Percentiles rank a stretch among this genome's conserved stretches.
phyloP scores from a whole-genome alignment of 1,284 basidiomycete species.

The Malassezia japonica region DNA sequence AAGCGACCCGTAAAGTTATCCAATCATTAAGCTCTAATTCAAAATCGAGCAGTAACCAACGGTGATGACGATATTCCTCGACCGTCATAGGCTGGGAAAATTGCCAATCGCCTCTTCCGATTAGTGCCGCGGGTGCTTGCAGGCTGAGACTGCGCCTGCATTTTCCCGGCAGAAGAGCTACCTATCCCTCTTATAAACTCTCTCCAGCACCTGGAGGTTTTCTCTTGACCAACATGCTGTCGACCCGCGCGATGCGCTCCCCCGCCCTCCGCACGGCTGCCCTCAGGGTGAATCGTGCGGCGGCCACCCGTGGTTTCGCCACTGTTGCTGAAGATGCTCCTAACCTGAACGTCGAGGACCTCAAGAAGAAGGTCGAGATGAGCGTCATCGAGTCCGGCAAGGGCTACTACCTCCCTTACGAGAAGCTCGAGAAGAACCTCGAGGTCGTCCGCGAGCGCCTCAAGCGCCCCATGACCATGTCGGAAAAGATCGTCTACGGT shows the following conservation, averaged over 20 bases:
- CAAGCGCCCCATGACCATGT: slow-evolving; percentile 45
- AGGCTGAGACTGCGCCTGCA: neutral
- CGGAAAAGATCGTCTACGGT: slow-evolving; percentile 48
- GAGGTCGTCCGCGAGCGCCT: slow-evolving; percentile 45
- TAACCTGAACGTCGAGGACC: slow-evolving; percentile 31
- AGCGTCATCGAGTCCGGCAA: slow-evolving; percentile 44
- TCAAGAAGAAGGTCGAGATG: slow-evolving; percentile 47
- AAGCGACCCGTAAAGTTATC: neutral
- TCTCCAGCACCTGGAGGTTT: neutral
- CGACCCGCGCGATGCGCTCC: slow-evolving; percentile 21
- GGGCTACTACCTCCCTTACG: slow-evolving; percentile 48
- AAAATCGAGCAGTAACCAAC: neutral
- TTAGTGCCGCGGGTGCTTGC: slow-evolving; percentile 6
- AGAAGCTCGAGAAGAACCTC: slow-evolving; percentile 46
- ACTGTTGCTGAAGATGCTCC: slow-evolving; percentile 45
- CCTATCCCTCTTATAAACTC: slow-evolving; percentile 1
- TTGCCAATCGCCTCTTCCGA: slow-evolving; percentile 1
- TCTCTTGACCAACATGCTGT: slow-evolving; percentile 16
- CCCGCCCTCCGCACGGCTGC: slow-evolving; percentile 18
- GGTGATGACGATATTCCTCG: neutral
- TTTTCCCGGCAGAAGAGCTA: neutral
- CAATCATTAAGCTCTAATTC: slow-evolving; percentile 4
- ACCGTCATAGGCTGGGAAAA: neutral
- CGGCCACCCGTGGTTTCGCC: slow-evolving; percentile 33
- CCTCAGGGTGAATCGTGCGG: slow-evolving; percentile 13